Percentiles rank a stretch among this genome's conserved stretches.
These are phyloP conservation scores for Diophrys sp. DNA, from an alignment of 73 alveolate species.

Conservation along the genomic window DNA sequence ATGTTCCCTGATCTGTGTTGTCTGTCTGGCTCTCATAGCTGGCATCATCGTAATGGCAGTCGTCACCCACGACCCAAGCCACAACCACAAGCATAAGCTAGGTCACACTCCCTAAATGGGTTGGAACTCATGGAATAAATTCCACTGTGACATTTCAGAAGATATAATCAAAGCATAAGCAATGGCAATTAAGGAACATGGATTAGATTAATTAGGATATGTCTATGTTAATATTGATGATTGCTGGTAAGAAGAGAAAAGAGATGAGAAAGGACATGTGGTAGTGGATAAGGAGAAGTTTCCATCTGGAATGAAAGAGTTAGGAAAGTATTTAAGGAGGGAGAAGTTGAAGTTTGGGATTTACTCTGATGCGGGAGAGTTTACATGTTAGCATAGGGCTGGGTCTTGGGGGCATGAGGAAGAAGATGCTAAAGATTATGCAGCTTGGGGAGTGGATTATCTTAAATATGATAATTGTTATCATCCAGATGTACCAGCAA, in stretches of 20 bases:
- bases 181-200: conserved; percentile 19
- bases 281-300: conserved; percentile 61
- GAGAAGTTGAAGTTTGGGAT: conserved; percentile 80
- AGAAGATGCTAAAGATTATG: conserved; percentile 78
- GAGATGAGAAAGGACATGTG: conserved; percentile 66
- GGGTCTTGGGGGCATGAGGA: conserved; percentile 82
- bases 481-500: conserved; percentile 48
- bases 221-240: conserved; percentile 82
- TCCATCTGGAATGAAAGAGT: conserved; percentile 82
- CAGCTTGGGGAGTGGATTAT: conserved; percentile 89
- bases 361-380: conserved; percentile 81
- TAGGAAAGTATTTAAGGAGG: conserved; percentile 78
- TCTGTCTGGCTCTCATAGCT: neutral
- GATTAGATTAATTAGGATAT: conserved; percentile 75
- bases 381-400: conserved; percentile 81
- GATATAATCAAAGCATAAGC: conserved; percentile 61
- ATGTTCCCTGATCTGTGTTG: neutral
- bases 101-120: conserved; percentile 88
- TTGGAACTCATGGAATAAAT: conserved; percentile 89
- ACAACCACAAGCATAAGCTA: conserved; percentile 63
- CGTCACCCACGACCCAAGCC: neutral
- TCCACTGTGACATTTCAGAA: conserved; percentile 78
- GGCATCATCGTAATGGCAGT: neutral
- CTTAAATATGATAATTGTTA: conserved; percentile 87
- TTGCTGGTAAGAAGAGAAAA: conserved; percentile 63